Conservation (phyloP, 805 yeast genomes). For the Starmerella kuoi region DNA sequence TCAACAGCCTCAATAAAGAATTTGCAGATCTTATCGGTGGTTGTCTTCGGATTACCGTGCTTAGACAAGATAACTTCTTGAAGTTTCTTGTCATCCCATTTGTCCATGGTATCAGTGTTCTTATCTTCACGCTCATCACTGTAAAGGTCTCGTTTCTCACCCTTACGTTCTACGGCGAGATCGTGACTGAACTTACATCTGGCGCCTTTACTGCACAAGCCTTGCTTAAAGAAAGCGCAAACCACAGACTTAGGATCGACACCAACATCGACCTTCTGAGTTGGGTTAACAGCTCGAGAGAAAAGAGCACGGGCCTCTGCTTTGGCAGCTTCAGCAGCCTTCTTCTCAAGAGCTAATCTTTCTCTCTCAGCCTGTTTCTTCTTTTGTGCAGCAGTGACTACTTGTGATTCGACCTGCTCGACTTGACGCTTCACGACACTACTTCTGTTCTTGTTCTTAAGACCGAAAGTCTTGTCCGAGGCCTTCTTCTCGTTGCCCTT, state of each 20-base stretch:
- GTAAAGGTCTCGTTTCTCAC: slow-evolving; percentile 81
- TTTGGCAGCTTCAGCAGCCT: slow-evolving; percentile 81
- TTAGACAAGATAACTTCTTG: slow-evolving; percentile 75
- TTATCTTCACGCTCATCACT: slow-evolving; percentile 67
- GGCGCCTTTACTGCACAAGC: slow-evolving; percentile 52
- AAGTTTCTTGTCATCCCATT: slow-evolving; percentile 94
- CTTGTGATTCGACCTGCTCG: slow-evolving; percentile 53
- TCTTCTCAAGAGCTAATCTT: slow-evolving; percentile 62
- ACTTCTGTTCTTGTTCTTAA: slow-evolving; percentile 90
- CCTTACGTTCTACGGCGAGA: slow-evolving; percentile 70
- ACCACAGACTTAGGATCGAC: slow-evolving; percentile 92
- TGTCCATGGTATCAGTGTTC: slow-evolving; percentile 81
- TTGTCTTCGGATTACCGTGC: slow-evolving; percentile 87
- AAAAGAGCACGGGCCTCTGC: slow-evolving; percentile 73
- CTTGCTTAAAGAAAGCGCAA: slow-evolving; percentile 80
- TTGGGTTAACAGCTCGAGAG: slow-evolving; percentile 44
- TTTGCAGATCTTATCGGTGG: slow-evolving; percentile 92
- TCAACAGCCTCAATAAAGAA: slow-evolving; percentile 93
- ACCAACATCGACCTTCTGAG: slow-evolving; percentile 87
- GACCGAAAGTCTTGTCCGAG: slow-evolving; percentile 87
- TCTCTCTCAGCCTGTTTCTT: slow-evolving; percentile 65
- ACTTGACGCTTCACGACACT: slow-evolving; percentile 72
- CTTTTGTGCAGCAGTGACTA: slow-evolving; percentile 43
- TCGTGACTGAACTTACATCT: slow-evolving; percentile 92
- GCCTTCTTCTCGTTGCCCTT: slow-evolving; percentile 35